Conservation (phyloP, 352 stramenopile species). For the Phytophthora hybrid region DNA sequence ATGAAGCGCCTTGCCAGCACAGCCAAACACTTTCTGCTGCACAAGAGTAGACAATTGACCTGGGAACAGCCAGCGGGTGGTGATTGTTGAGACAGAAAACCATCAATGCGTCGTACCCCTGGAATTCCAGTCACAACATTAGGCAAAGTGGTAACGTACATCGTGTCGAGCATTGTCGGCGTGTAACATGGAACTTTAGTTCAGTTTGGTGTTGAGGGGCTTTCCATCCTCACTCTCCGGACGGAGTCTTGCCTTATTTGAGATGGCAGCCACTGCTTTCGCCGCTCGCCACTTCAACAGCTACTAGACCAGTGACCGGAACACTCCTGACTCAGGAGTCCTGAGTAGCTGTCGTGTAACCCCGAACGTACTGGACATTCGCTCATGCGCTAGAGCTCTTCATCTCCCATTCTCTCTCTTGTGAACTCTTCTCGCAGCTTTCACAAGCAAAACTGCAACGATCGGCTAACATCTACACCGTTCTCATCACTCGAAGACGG, state of each 20-base stretch:
- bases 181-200: background rate
- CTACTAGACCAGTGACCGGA: background rate
- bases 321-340: too few species aligned
- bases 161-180: background rate
- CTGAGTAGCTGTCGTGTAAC: background rate
- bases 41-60: slow-evolving; percentile 13
- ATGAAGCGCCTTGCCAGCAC: slow-evolving; percentile 33
- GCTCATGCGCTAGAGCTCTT: background rate
- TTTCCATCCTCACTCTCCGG: background rate
- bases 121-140: background rate
- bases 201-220: background rate
- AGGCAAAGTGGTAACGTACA: background rate
- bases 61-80: background rate
- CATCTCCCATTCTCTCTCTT: too few species aligned
- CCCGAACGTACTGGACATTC: background rate
- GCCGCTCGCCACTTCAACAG: background rate
- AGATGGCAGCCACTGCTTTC: background rate
- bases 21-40: slow-evolving; percentile 24
- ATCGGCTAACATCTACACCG: background rate
- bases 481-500: background rate
- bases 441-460: slow-evolving; percentile 5
- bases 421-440: background rate
- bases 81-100: background rate
- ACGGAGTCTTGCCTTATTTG: background rate
- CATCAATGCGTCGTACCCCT: background rate